Evolutionary conservation across 352 stramenopile genomes (phyloP).

Genomic region (Aphanomyces invadans): DNA sequence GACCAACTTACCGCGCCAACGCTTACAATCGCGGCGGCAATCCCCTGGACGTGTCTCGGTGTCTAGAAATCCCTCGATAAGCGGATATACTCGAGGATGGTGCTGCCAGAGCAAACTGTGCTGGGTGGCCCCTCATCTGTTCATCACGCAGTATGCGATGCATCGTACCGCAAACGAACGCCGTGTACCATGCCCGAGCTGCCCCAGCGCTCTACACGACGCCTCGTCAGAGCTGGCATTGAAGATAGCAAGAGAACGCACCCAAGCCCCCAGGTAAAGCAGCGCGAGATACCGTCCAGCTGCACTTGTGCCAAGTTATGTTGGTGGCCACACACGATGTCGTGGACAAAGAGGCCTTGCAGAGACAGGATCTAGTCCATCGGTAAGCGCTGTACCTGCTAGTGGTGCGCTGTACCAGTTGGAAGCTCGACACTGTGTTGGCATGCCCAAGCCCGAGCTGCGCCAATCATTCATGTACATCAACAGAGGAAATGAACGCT

Average conservation of each 20-base stretch:
- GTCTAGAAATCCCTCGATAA: too few relatives aligned
- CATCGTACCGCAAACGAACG: constrained; percentile 26
- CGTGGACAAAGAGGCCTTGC: constrained; percentile 40
- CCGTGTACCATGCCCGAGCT: constrained; percentile 55
- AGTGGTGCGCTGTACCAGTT: constrained; percentile 28
- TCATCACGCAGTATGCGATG: background rate
- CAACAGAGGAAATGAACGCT: background rate
- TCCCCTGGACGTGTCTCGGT: background rate
- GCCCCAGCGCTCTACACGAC: constrained; percentile 38
- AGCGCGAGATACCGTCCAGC: constrained; percentile 36
- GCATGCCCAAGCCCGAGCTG: constrained; percentile 49
- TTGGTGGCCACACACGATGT: constrained; percentile 69
- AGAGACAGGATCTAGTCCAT: constrained; percentile 30
- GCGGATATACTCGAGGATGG: too few relatives aligned
- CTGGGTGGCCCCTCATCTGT: too few relatives aligned
- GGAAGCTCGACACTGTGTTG: constrained; percentile 58
- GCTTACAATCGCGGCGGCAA: constrained; percentile 43
- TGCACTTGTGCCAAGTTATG: constrained; percentile 46
- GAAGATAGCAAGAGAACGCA: background rate
- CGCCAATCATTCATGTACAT: background rate
- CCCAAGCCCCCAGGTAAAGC: constrained; percentile 70
- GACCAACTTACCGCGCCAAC: constrained; percentile 40
- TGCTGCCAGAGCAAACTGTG: too few relatives aligned
- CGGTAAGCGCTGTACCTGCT: background rate
- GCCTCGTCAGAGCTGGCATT: background rate